phyloP scores from a whole-genome alignment of 352 stramenopile species.

The Globisporangium cystogenes region DNA sequence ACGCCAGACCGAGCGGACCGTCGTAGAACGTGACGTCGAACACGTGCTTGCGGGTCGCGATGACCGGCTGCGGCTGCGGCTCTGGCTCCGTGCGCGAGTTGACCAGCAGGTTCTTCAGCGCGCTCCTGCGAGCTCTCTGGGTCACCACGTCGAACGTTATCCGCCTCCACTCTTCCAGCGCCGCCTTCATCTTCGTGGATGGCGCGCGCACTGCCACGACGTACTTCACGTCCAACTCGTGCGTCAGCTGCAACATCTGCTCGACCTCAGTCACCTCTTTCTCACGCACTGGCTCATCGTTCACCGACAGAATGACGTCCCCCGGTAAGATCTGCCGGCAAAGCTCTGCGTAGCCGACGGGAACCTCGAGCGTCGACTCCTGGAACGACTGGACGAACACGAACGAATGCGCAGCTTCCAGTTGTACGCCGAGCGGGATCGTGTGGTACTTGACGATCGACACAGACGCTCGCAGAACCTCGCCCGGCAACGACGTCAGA shows the following conservation, averaged over 20 bases:
- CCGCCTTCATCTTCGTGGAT: slow-evolving; percentile 32
- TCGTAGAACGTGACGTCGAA: slow-evolving; percentile 69
- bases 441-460: slow-evolving; percentile 56
- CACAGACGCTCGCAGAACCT: slow-evolving; percentile 48
- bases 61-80: neutral
- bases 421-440: slow-evolving; percentile 30
- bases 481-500: slow-evolving; percentile 34
- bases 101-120: slow-evolving; percentile 19
- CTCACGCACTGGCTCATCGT: slow-evolving; percentile 19
- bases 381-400: slow-evolving; percentile 45
- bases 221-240: slow-evolving; percentile 23
- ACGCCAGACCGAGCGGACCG: slow-evolving; percentile 64
- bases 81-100: neutral
- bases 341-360: slow-evolving; percentile 44
- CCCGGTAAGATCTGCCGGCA: slow-evolving; percentile 61
- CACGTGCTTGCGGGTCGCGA: slow-evolving; percentile 10
- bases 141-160: slow-evolving; percentile 19
- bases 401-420: slow-evolving; percentile 29
- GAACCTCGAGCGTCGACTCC: slow-evolving; percentile 12
- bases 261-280: slow-evolving; percentile 36
- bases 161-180: slow-evolving; percentile 20
- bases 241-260: slow-evolving; percentile 21
- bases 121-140: slow-evolving; percentile 23
- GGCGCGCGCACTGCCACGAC: slow-evolving; percentile 32
- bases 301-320: slow-evolving; percentile 56